Evolutionary conservation across 805 yeast genomes (phyloP), one percentile per base, ranked within the genome.

Genomic region (Suhomyces xylopsoci): DNA sequence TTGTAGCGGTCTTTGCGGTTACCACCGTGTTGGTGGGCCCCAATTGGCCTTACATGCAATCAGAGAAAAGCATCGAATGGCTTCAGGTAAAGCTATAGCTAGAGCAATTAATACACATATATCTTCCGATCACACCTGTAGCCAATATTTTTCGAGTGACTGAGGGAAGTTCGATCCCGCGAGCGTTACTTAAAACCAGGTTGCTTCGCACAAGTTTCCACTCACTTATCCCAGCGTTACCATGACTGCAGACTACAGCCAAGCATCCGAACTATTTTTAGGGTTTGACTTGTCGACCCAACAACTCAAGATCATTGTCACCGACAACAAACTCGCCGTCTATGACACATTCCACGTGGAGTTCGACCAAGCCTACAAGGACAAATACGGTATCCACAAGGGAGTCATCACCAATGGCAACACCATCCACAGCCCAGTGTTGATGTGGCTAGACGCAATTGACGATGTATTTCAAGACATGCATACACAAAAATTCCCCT

Each of bases 251-350:
- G 30, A 42, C 19, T 42, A 42, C 45, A 42, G 24, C 24, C 12
- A 42, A n/a, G 19, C 28, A 3, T 26, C 42, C 14, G 22, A 20
- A n/a, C 49, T 47, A 22, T 47, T 47, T 17, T 68, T 88, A 54
- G 97, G 97, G 1, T 82, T 90, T 61, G 97, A 92, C 66, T 76
- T 92, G 25, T 89, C 96, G 1, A 91, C 97, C 14, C 97, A 91
- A 65, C 97, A 90, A 63, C 71, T 92, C 60, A 91, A 91, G 67
- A 80, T 88, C 45, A 79, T 90, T 43, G 85, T 86, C 24, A 81
- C 88, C 30, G 74, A 83, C 64, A 77, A 73, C 9, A 60, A 73
- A 8, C 71, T 90, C 51, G 69, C 77, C 36, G 83, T 83, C 25
- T 74, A 81, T 28, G 69, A 77, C 41, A 79, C 87, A 7, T 87